phyloP scores from a whole-genome alignment of 139 green algal genomes.

The Dunaliella sp. region DNA sequence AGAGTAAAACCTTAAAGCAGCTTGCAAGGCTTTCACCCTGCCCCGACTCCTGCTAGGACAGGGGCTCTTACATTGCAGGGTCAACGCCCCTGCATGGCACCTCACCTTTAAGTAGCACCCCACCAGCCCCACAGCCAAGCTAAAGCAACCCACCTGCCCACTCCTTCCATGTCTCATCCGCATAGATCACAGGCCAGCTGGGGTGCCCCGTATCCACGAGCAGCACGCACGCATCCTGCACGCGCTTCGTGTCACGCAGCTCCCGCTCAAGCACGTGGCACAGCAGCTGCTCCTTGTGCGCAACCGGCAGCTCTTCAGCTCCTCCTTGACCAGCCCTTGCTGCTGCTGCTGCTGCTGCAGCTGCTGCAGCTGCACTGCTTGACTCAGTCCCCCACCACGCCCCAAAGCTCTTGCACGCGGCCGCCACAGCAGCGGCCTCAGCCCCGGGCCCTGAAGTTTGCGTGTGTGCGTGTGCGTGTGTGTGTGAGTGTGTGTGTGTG shows the following conservation, averaged over 20 bases:
- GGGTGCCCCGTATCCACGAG: conserved; percentile 26
- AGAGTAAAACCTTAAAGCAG: no score
- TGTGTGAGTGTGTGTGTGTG: no score
- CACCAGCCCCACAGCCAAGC: no score
- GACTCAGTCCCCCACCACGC: not conserved
- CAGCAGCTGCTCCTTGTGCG: not conserved
- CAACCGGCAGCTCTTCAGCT: not conserved
- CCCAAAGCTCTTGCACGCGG: not conserved
- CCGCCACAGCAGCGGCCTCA: not conserved
- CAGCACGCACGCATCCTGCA: conserved; percentile 23
- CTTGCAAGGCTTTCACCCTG: no score
- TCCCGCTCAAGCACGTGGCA: not conserved
- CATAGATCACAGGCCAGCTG: conserved; percentile 19
- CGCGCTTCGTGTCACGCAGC: conserved; percentile 9
- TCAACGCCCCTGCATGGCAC: no score
- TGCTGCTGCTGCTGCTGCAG: not conserved
- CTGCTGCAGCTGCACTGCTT: not conserved
- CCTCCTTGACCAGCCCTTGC: not conserved
- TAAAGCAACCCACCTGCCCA: conserved; percentile 18
- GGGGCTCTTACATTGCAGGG: no score
- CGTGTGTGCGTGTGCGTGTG: no score
- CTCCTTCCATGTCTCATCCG: conserved; percentile 7
- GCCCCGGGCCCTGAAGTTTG: no score
- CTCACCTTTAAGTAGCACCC: no score
- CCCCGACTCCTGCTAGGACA: no score